A percentile compares a stretch with the other conserved stretches of the same genome.
phyloP scores from a whole-genome alignment of 495 filamentous ascomycete species.

The Penicillium nucicola region DNA sequence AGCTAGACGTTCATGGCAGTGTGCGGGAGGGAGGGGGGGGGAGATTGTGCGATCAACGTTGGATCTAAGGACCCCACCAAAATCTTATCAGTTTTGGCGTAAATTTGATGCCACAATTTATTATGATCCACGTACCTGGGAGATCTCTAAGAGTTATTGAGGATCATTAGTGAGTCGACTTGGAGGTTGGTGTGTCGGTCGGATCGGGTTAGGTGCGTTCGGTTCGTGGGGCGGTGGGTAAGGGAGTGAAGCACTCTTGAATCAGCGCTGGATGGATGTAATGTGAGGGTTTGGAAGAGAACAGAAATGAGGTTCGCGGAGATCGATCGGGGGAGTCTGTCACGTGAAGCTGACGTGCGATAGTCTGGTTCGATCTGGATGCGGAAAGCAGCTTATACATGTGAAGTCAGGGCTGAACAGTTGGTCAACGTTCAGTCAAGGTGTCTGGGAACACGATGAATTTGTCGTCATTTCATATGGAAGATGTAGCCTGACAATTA shows the following conservation, averaged over 20 bases:
- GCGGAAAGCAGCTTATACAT: too few species aligned
- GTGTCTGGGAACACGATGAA: too few species aligned
- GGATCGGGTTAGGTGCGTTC: slow-evolving; percentile 28
- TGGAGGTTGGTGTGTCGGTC: slow-evolving; percentile 24
- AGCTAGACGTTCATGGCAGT: slow-evolving; percentile 33
- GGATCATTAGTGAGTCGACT: neutral
- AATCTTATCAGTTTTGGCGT: slow-evolving; percentile 18
- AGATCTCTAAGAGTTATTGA: neutral
- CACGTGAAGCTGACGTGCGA: too few species aligned
- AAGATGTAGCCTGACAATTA: too few species aligned
- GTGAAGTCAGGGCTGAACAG: too few species aligned
- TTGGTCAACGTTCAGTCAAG: too few species aligned
- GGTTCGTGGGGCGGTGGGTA: slow-evolving; percentile 33
- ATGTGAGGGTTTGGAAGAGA: neutral
- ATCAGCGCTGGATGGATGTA: too few species aligned
- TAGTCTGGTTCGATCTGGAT: too few species aligned
- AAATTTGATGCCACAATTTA: neutral
- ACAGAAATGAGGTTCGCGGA: neutral
- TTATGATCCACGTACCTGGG: neutral
- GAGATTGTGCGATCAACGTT: slow-evolving; percentile 38
- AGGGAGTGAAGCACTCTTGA: neutral
- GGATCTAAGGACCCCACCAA: slow-evolving; percentile 19
- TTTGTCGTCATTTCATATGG: too few species aligned
- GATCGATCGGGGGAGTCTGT: too few species aligned
- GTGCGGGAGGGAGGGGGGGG: slow-evolving; percentile 35